These are phyloP conservation scores for Protomyces pachydermus DNA, from an alignment of 1,139 yeast genomes.

Conservation along the genomic window DNA sequence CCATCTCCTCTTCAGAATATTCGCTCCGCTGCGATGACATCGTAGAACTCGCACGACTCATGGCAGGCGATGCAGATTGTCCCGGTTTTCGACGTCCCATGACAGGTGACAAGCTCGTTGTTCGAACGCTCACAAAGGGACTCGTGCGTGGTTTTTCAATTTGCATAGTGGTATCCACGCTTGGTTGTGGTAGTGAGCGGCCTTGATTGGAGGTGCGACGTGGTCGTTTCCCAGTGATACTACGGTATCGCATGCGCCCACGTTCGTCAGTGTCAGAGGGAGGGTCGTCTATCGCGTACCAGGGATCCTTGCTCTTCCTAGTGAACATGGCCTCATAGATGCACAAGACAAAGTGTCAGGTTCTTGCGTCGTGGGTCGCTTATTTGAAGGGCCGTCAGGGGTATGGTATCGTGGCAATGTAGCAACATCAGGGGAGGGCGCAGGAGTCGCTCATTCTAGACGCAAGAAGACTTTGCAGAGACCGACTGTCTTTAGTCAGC, in stretches of 20 bases:
- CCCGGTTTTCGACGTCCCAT: background rate
- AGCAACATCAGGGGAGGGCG: background rate
- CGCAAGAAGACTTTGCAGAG: background rate
- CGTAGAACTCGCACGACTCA: background rate
- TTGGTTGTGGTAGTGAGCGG: background rate
- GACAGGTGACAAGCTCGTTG: too few relatives aligned
- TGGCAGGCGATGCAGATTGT: background rate
- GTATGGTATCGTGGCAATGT: too few relatives aligned
- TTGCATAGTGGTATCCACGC: background rate
- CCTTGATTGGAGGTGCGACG: background rate
- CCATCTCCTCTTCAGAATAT: background rate
- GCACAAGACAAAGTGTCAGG: too few relatives aligned
- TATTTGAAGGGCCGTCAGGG: too few relatives aligned
- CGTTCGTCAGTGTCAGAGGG: background rate
- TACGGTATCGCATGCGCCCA: background rate
- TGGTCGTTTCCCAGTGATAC: background rate
- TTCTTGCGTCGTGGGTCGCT: too few relatives aligned
- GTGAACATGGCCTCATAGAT: background rate
- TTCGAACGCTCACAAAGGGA: background rate
- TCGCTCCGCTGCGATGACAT: background rate
- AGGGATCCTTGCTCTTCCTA: background rate
- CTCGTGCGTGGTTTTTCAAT: background rate
- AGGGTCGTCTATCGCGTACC: background rate
- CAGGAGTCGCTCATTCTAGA: background rate
- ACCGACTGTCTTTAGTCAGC: background rate